Conservation (phyloP, 257 asterid species). For the Solanum medicagineum region DNA sequence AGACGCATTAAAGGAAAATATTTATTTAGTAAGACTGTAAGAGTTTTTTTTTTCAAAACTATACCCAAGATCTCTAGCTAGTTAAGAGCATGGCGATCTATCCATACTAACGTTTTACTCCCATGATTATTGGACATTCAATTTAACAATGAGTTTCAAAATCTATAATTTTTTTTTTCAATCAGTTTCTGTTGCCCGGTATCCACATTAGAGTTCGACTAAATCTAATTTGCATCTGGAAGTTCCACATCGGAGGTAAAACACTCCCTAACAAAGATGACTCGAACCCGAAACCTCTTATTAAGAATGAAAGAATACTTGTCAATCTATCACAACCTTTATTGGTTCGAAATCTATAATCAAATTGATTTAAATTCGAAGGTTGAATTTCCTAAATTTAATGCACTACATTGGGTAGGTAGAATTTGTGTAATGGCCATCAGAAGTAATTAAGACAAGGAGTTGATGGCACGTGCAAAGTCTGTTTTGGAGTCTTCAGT, state of each 20-base stretch:
- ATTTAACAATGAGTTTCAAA: too few relatives aligned
- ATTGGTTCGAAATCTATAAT: too few relatives aligned
- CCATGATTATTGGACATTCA: too few relatives aligned
- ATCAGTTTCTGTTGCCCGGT: rapidly evolving
- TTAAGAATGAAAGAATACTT: too few relatives aligned
- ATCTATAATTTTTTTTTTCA: too few relatives aligned
- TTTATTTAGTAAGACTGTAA: background rate
- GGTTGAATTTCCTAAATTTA: background rate
- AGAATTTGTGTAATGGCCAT: background rate
- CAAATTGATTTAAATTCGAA: too few relatives aligned
- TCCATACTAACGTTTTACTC: background rate
- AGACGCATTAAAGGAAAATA: background rate
- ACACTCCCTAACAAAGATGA: too few relatives aligned
- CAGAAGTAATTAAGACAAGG: background rate
- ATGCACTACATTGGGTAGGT: background rate
- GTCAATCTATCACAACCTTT: too few relatives aligned
- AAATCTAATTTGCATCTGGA: too few relatives aligned
- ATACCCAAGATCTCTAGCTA: rapidly evolving
- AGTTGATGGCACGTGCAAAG: background rate
- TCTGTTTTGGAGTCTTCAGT: background rate
- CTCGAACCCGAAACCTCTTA: too few relatives aligned
- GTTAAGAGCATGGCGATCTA: background rate
- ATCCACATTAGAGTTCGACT: too few relatives aligned
- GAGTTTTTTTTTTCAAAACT: background rate
- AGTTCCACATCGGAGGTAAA: too few relatives aligned